Percentiles rank a stretch among this genome's conserved stretches.
Evolutionary conservation across 192 early-diverging fungal genomes (phyloP).

Genomic region (Coemansia sp.): DNA sequence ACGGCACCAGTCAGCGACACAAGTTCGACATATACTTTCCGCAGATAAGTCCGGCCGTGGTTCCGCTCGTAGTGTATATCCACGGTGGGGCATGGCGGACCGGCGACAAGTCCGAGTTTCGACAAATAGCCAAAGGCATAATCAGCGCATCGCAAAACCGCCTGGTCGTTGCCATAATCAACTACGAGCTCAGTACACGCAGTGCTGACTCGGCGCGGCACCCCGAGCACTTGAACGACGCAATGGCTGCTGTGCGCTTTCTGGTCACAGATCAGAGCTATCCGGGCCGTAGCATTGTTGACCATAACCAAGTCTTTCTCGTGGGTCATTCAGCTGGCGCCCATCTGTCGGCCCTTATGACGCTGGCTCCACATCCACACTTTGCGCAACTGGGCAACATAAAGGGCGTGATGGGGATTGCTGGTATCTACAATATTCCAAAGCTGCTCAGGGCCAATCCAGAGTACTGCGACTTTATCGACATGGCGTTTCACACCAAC

Average conservation of each 20-base stretch:
- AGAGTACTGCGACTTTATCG: slow-evolving; percentile 69
- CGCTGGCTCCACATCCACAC: slow-evolving; percentile 51
- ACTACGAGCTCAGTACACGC: slow-evolving; percentile 65
- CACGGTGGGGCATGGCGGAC: slow-evolving; percentile 89
- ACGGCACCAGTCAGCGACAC: slow-evolving; percentile 35
- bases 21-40: slow-evolving; percentile 66
- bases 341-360: slow-evolving; percentile 64
- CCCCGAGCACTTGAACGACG: slow-evolving; percentile 72
- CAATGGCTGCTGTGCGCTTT: slow-evolving; percentile 57
- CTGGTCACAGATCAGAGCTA: slow-evolving; percentile 20
- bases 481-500: slow-evolving; percentile 61
- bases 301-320: slow-evolving; percentile 51
- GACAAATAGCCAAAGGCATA: slow-evolving; percentile 54
- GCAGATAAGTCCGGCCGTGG: background rate
- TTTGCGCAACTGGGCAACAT: slow-evolving; percentile 30
- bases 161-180: slow-evolving; percentile 65
- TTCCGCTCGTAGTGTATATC: slow-evolving; percentile 67
- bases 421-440: slow-evolving; percentile 85
- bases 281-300: slow-evolving; percentile 29
- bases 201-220: slow-evolving; percentile 47
- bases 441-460: slow-evolving; percentile 63
- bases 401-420: slow-evolving; percentile 67
- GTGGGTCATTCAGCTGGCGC: slow-evolving; percentile 82
- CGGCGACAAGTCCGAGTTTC: slow-evolving; percentile 68
- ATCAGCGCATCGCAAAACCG: slow-evolving; percentile 28